Evolutionary conservation across 306 rosid genomes (phyloP).

Genomic region (Quillaja saponaria): DNA sequence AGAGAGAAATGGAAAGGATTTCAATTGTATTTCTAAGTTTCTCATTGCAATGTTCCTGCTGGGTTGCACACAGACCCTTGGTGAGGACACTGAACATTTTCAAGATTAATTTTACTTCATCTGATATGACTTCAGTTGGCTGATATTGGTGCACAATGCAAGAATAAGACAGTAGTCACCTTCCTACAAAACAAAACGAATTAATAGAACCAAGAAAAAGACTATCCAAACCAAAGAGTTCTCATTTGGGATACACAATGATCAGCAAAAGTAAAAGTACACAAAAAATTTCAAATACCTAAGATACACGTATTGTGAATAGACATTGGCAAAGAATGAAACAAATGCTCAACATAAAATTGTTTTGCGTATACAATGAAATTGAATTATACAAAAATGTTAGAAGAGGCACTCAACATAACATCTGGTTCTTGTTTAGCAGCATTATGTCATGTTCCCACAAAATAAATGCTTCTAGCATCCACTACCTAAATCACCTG

Average conservation of each 20-base stretch:
- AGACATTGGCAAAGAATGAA: conserved; percentile 13
- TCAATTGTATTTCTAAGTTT: too few relatives aligned
- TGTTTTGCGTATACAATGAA: conserved; percentile 31
- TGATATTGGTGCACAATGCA: too few relatives aligned
- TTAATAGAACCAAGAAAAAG: too few relatives aligned
- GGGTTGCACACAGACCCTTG: too few relatives aligned
- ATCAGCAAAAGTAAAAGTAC: not conserved
- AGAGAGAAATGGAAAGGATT: too few relatives aligned
- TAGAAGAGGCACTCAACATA: conserved; percentile 23
- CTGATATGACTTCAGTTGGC: too few relatives aligned
- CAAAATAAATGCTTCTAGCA: conserved; percentile 20
- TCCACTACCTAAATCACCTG: not conserved
- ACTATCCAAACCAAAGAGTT: not conserved
- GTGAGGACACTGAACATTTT: too few relatives aligned
- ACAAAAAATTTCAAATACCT: not conserved
- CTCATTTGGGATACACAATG: not conserved
- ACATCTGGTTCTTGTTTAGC: conserved; percentile 11
- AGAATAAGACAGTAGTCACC: not conserved
- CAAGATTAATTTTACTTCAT: too few relatives aligned
- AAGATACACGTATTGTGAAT: conserved; percentile 4
- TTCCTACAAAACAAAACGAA: not conserved
- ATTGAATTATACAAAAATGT: conserved; percentile 36
- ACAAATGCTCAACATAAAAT: conserved; percentile 18
- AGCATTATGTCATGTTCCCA: conserved; percentile 25
- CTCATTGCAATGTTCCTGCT: too few relatives aligned